Percentiles rank a stretch among this genome's conserved stretches.
Evolutionary conservation across 2,329 filamentous ascomycete species (phyloP).

Genomic region (Talaromyces marneffei): DNA sequence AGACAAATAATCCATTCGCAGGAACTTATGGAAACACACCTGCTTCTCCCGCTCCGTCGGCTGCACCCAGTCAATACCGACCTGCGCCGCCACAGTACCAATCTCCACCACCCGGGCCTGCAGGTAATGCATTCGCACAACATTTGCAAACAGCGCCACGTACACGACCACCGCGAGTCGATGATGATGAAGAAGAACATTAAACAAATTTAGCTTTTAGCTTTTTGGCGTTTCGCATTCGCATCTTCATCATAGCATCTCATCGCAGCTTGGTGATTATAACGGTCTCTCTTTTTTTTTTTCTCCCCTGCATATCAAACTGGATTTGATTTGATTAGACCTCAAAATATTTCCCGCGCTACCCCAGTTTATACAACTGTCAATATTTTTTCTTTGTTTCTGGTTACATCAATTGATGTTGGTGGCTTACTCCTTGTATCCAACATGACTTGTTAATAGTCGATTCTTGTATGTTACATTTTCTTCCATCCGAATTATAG

Average conservation of each 20-base stretch:
- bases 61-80: conserved; percentile 6
- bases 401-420: not conserved
- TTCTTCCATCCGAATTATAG: not conserved
- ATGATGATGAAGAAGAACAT: conserved; percentile 9
- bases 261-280: not conserved
- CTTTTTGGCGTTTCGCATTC: not conserved
- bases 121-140: conserved; percentile 22
- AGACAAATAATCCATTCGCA: conserved; percentile 9
- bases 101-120: too few relatives aligned
- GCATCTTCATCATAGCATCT: not conserved
- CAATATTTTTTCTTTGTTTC: not conserved
- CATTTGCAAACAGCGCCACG: conserved; percentile 13
- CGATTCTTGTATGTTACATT: not conserved
- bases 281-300: not conserved
- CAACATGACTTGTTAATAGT: not conserved
- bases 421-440: not conserved
- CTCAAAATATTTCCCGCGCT: not conserved
- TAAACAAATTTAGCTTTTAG: not conserved
- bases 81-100: conserved; percentile 11
- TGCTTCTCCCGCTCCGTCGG: not conserved
- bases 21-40: not conserved
- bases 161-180: not conserved
- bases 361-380: not conserved
- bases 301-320: not conserved
- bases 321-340: conserved; percentile 6